Evolutionary conservation across 192 early-diverging fungal genomes (phyloP).

Genomic region (Rhizophagus sp.): DNA sequence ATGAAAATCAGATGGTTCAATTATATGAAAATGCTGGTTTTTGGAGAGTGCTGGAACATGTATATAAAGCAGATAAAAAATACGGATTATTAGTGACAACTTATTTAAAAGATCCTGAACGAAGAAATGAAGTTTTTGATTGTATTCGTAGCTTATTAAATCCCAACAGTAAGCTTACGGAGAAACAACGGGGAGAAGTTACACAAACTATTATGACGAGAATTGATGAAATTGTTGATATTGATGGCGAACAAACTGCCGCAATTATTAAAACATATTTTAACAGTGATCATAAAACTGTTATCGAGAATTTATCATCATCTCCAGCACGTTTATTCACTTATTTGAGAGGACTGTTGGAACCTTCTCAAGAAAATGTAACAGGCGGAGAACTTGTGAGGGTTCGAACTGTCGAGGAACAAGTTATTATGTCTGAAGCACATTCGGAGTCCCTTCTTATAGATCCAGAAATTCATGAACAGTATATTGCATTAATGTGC

Average conservation of each 20-base stretch:
- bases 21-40: slow-evolving; percentile 59
- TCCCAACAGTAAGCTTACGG: slow-evolving; percentile 36
- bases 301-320: slow-evolving; percentile 44
- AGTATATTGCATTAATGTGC: slow-evolving; percentile 59
- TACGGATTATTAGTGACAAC: slow-evolving; percentile 56
- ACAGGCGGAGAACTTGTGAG: neutral
- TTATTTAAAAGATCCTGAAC: slow-evolving; percentile 55
- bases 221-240: slow-evolving; percentile 60
- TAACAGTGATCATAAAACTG: slow-evolving; percentile 52
- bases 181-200: slow-evolving; percentile 51
- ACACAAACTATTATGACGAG: slow-evolving; percentile 46
- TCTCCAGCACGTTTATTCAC: slow-evolving; percentile 51
- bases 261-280: slow-evolving; percentile 53
- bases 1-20: slow-evolving; percentile 51
- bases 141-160: slow-evolving; percentile 51
- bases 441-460: slow-evolving; percentile 27
- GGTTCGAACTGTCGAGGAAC: slow-evolving; percentile 26
- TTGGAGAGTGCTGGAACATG: slow-evolving; percentile 57
- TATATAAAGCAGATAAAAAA: slow-evolving; percentile 55
- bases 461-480: slow-evolving; percentile 51
- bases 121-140: slow-evolving; percentile 50
- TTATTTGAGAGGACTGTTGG: slow-evolving; percentile 57
- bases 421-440: slow-evolving; percentile 12
- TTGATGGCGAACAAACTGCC: slow-evolving; percentile 59
- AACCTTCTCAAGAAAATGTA: slow-evolving; percentile 36